Evolutionary conservation across 352 stramenopile genomes (phyloP), one percentile per base, ranked within the genome.

Genomic region (Discostella stelligera): DNA sequence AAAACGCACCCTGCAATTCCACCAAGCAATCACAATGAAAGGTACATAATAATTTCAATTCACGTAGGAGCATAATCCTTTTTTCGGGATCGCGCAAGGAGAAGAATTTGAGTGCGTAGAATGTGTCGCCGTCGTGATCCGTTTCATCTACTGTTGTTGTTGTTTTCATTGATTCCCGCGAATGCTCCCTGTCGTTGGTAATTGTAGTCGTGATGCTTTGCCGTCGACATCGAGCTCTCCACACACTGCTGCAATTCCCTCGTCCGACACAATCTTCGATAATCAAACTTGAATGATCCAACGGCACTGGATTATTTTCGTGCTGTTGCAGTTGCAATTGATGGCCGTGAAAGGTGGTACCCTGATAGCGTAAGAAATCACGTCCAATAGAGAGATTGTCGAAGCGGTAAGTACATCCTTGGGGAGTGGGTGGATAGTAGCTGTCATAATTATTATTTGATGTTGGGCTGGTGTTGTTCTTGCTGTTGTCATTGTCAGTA

Each of bases 361-460:
- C 86, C 37, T 89, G 62, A 27, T 84, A 77, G 16, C 86, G 73
- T 0, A 92, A 64, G 69, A 88, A 92, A 64, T 92, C 71, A 10
- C 66, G 56, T 10, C 86, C 86, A 55, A 92, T 92, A 11, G 84
- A 86, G 20, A 92, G 72, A 39, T 80, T 82, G 61, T 90, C 79
- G n/a, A 76, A 54, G 52, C 86, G 73, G 60, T 86, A 91, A 1
- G 83, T 88, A n/a, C 66, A 74, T 30, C 82, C 73, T 27, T 76
- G 41, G 4, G 71, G 71, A 18, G 73, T 77, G 2, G 49, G 41
- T 27, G 44, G 71, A 21, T 67, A 11, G 25, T 62, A 10, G 37
- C 13, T 14, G 37, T 10, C 13, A 8, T 55, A 10, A 27, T 44
- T 18, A 48, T 37, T 39, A 0, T 60, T 46, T 11, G 23, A 14